These are phyloP conservation scores for Fonsecaea multimorphosa DNA, from an alignment of 2,329 filamentous ascomycete species.

Conservation along the genomic window DNA sequence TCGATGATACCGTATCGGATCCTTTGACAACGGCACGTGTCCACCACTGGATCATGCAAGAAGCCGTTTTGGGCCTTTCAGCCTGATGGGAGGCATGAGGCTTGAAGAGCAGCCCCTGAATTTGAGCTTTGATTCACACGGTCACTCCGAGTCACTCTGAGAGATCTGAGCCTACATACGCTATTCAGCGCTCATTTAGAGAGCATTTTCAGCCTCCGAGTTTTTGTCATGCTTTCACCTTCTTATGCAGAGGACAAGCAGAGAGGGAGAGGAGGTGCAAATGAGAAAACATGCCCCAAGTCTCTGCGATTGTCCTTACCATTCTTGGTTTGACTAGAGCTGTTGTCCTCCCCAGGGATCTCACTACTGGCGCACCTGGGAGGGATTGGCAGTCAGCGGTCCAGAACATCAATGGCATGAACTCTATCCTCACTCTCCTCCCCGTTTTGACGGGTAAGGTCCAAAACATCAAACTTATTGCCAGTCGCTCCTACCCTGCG, in stretches of 20 bases:
- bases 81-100: neutral
- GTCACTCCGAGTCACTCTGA: neutral
- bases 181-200: neutral
- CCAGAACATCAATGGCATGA: constrained; percentile 15
- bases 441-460: constrained; percentile 11
- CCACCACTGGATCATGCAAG: neutral
- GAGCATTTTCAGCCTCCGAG: neutral
- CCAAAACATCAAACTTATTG: constrained; percentile 10
- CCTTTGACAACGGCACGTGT: neutral
- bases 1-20: neutral
- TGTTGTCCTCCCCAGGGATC: neutral
- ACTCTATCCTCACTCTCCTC: constrained; percentile 9
- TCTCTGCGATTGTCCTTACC: neutral
- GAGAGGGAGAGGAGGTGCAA: neutral
- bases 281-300: neutral
- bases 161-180: neutral
- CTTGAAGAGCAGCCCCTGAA: neutral
- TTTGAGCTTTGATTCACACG: neutral
- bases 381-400: constrained; percentile 10
- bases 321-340: neutral
- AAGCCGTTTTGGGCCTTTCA: neutral
- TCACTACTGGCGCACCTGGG: neutral
- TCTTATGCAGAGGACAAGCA: neutral
- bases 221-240: neutral
- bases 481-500: constrained; percentile 1